Evolutionary conservation across 2,329 filamentous ascomycete genomes (phyloP), one percentile per base, ranked within the genome.

Genomic region (Calycina herbarum): DNA sequence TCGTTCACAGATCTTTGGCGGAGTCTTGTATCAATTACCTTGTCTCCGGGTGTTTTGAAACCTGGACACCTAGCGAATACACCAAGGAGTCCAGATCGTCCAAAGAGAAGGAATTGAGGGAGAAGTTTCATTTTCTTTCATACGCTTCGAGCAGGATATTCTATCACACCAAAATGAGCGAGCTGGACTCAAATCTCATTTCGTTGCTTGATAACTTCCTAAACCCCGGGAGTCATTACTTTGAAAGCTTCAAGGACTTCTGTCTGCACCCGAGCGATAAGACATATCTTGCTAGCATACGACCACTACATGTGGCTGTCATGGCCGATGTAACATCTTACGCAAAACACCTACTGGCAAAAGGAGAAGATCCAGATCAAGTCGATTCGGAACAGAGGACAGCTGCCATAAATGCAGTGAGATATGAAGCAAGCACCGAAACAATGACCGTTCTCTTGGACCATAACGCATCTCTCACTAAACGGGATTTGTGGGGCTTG

Each of bases 261-360:
- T 38, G 17, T 8, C 13, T 42, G 13, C 24, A 35, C 40, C 58
- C 59, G 29, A 61, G 24, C n/a, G 29, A 54, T 51, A 24, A 61
- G 20, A 56, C 57, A 29, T 11, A 38, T 13, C 35, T 38, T 11
- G 2, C 35, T 15, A 13, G 10, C 10, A 38, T 11, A 38, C 35
- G 35, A 38, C 60, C 66, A 48, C 57, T 73, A 75, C 0, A 78
- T 75, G 3, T 68, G 76, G 27, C 64, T 54, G 65, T 64, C 17
- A 54, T 40, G 51, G 40, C 54, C 59, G 65, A 64, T 20, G 42
- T 68, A n/a, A 63, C 20, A 24, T 40, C 13, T 51, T 65, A 68
- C 61, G 56, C 51, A 13, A 42, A 58, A 20, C 59, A 54, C 15
- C 51, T 67, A 6, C 45, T 64, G 10, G 20, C 62, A 48, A 31